Conservation (phyloP, 2,329 filamentous ascomycete genomes). For the Byssoonygena ceratinophila region DNA sequence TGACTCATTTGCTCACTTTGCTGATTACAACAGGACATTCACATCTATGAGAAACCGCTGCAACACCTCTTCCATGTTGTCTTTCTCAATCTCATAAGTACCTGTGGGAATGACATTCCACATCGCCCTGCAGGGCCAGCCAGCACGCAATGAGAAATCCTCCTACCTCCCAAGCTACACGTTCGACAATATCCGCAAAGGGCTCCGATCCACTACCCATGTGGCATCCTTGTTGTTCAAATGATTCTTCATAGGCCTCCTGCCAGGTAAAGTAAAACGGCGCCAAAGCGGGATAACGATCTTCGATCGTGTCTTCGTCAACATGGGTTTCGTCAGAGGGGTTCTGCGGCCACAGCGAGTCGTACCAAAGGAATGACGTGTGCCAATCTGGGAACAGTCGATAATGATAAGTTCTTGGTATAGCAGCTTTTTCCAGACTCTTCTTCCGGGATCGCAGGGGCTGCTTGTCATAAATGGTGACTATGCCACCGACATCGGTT, state of each 20-base stretch:
- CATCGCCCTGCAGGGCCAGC: constrained; percentile 11
- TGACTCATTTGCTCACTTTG: too few species aligned
- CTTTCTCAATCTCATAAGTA: too few species aligned
- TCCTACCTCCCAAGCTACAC: constrained; percentile 9
- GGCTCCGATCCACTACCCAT: background rate
- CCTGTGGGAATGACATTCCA: too few species aligned
- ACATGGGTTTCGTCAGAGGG: background rate
- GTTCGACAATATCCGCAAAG: constrained; percentile 3
- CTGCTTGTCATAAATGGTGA: background rate
- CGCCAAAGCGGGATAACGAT: constrained; percentile 7
- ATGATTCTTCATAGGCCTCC: constrained; percentile 3
- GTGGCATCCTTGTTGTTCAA: background rate
- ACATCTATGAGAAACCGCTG: too few species aligned
- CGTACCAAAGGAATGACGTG: constrained; percentile 10
- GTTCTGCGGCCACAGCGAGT: background rate
- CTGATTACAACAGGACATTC: too few species aligned
- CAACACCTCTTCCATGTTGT: too few species aligned
- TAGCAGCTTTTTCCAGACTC: background rate
- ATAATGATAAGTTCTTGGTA: constrained; percentile 17
- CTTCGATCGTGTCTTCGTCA: constrained; percentile 7
- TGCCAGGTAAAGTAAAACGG: constrained; percentile 12
- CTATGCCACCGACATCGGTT: background rate
- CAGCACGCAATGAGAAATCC: constrained; percentile 12
- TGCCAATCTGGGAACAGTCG: constrained; percentile 10
- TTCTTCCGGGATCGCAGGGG: background rate